phyloP scores from a whole-genome alignment of 2,329 filamentous ascomycete species.

The Diaporthe ampelina region DNA sequence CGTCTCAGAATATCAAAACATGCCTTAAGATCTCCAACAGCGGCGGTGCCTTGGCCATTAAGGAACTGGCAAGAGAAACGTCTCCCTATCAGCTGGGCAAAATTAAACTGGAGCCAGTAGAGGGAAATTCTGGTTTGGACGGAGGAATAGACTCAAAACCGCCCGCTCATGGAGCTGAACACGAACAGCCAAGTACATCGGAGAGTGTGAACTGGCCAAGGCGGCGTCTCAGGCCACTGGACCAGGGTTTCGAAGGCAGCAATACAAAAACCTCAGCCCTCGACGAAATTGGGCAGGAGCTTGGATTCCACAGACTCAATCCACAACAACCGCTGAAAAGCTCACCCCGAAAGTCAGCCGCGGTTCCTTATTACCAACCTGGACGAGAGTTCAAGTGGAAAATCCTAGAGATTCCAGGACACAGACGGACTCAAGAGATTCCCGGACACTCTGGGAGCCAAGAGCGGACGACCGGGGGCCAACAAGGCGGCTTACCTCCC shows the following conservation, averaged over 20 bases:
- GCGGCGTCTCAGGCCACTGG: background rate
- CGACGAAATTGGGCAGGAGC: no score
- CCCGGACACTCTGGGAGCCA: background rate
- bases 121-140: background rate
- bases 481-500: background rate
- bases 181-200: background rate
- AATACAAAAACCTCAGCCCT: background rate
- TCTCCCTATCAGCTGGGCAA: background rate
- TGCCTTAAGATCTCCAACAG: background rate
- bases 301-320: background rate
- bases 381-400: slow-evolving; percentile 8
- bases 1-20: background rate
- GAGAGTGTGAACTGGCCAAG: background rate
- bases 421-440: background rate
- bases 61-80: background rate
- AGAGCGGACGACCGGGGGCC: background rate
- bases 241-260: background rate
- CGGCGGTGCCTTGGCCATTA: background rate
- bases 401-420: background rate
- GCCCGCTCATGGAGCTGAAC: background rate
- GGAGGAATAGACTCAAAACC: background rate
- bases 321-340: background rate
- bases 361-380: background rate
- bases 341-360: no score
- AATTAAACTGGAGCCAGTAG: no score